A percentile compares a stretch with the other conserved stretches of the same genome.
phyloP scores from a whole-genome alignment of 805 yeast species.

The Kodamaea lidongshanica region DNA sequence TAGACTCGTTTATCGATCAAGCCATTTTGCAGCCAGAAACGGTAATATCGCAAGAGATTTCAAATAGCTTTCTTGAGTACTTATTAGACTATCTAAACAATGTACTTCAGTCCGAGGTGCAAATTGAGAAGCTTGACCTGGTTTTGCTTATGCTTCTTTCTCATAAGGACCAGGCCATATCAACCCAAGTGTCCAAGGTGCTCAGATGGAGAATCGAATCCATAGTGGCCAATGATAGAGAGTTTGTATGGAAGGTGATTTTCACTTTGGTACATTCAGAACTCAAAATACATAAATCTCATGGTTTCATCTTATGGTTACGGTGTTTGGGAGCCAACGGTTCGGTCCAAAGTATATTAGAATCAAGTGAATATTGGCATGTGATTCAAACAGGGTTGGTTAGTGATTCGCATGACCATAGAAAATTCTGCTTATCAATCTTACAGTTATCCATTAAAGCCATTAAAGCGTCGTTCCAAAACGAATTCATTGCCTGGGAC shows the following conservation, averaged over 20 bases:
- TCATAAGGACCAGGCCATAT: slow-evolving; percentile 31
- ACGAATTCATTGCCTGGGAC: slow-evolving; percentile 42
- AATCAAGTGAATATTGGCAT: slow-evolving; percentile 41
- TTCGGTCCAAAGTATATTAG: slow-evolving; percentile 24
- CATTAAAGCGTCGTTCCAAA: slow-evolving; percentile 28
- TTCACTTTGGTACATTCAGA: slow-evolving; percentile 28
- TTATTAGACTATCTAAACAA: too few relatives aligned
- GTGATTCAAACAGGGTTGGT: slow-evolving; percentile 51
- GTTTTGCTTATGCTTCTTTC: slow-evolving; percentile 29
- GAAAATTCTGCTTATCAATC: slow-evolving; percentile 63
- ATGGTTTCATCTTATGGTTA: slow-evolving; percentile 51
- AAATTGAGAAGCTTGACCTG: slow-evolving; percentile 1
- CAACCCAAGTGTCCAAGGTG: slow-evolving; percentile 32
- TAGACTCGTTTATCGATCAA: too few relatives aligned
- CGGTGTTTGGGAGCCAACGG: slow-evolving; percentile 34
- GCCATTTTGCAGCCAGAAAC: too few relatives aligned
- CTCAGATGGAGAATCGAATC: slow-evolving; percentile 50
- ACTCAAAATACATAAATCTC: slow-evolving; percentile 22
- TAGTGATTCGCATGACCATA: slow-evolving; percentile 54
- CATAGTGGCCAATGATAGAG: slow-evolving; percentile 18
- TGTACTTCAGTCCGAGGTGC: too few relatives aligned
- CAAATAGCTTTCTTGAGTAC: too few relatives aligned
- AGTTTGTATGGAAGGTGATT: slow-evolving; percentile 43
- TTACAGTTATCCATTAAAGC: slow-evolving; percentile 54
- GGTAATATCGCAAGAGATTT: too few relatives aligned